These are phyloP conservation scores for Venustampulla echinocandica DNA, from an alignment of 495 filamentous ascomycete genomes.

Conservation along the genomic window DNA sequence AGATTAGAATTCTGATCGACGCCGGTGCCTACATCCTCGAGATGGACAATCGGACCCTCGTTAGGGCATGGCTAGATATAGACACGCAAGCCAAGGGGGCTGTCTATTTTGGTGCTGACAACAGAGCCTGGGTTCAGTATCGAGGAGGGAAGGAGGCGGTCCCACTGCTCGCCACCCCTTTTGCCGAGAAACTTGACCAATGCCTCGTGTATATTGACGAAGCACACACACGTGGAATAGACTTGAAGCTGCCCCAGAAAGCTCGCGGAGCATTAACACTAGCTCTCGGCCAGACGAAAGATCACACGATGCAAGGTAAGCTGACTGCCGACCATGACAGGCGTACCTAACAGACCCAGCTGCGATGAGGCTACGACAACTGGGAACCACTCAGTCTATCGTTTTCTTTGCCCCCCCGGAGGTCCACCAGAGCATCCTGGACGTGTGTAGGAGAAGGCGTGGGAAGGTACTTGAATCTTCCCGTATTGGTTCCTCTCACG, in stretches of 20 bases:
- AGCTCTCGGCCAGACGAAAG: constrained; percentile 44
- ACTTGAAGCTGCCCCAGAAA: constrained; percentile 42
- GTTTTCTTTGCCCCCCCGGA: constrained; percentile 36
- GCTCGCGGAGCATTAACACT: constrained; percentile 45
- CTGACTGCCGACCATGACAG: constrained; percentile 7
- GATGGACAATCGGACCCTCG: constrained; percentile 28
- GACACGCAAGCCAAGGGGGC: constrained; percentile 26
- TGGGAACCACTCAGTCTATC: constrained; percentile 29
- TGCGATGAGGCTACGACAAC: constrained; percentile 36
- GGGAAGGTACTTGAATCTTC: not conserved
- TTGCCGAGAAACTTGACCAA: constrained; percentile 33
- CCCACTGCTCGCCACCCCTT: constrained; percentile 38
- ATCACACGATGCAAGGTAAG: constrained; percentile 49
- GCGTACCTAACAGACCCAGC: constrained; percentile 23
- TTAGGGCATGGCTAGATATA: constrained; percentile 27
- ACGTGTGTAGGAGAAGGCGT: constrained; percentile 1
- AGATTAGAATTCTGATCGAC: constrained; percentile 32
- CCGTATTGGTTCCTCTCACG: constrained; percentile 18
- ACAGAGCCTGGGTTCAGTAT: constrained; percentile 38
- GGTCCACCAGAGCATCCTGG: constrained; percentile 28
- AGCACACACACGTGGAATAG: constrained; percentile 49
- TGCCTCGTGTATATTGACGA: constrained; percentile 53
- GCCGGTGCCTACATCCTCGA: constrained; percentile 37
- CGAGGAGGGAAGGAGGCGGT: constrained; percentile 31
- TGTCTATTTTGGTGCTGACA: constrained; percentile 38